Evolutionary conservation across 192 early-diverging fungal genomes (phyloP).

Genomic region (Mortierella antarctica): DNA sequence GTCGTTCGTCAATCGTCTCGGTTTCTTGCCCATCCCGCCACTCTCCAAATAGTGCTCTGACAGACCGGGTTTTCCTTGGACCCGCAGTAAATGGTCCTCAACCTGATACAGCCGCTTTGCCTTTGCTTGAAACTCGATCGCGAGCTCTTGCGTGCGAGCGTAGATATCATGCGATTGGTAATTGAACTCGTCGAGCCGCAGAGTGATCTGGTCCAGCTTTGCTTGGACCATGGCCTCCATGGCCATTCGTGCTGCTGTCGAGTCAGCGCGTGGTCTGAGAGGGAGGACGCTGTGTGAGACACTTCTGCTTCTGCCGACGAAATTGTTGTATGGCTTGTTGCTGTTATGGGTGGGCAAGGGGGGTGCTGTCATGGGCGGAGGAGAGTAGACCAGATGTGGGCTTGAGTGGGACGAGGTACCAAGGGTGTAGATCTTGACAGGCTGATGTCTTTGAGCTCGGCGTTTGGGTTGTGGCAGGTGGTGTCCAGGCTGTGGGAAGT

Average conservation of each 20-base stretch:
- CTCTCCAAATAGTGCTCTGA: constrained; percentile 16
- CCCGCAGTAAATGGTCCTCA: constrained; percentile 35
- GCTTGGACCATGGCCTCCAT: constrained; percentile 37
- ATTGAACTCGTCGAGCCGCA: constrained; percentile 26
- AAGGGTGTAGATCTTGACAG: constrained; percentile 29
- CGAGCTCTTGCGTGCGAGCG: constrained; percentile 11
- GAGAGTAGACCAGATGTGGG: neutral
- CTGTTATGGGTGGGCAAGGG: neutral
- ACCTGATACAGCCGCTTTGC: constrained; percentile 33
- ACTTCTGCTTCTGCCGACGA: constrained; percentile 19
- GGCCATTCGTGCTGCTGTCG: constrained; percentile 22
- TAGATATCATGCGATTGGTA: constrained; percentile 20
- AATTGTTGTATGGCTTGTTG: neutral
- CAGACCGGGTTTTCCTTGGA: constrained; percentile 46
- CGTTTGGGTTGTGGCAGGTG: neutral
- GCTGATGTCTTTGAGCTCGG: constrained; percentile 1
- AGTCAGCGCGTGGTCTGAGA: constrained; percentile 28
- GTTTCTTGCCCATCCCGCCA: neutral
- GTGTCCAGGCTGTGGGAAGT: neutral
- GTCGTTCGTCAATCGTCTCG: constrained; percentile 33
- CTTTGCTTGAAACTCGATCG: constrained; percentile 18
- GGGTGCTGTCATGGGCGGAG: constrained; percentile 21
- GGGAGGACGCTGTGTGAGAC: constrained; percentile 12
- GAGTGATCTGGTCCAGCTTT: constrained; percentile 20
- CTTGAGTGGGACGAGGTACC: constrained; percentile 8